Conservation (phyloP, 2,329 filamentous ascomycete species). For the Diaporthe longicolla region DNA sequence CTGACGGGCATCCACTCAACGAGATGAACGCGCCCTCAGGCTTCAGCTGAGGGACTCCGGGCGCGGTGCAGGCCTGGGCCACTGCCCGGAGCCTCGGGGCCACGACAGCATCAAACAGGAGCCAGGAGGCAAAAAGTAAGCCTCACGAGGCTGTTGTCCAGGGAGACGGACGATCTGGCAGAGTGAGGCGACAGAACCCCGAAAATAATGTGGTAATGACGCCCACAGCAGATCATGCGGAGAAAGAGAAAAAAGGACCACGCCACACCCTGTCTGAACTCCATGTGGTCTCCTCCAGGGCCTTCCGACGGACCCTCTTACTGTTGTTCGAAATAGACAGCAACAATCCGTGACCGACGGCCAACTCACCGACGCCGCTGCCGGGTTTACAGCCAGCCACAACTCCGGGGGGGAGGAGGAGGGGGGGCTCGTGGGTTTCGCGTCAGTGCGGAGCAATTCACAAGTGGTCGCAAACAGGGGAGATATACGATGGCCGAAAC, state of each 20-base stretch:
- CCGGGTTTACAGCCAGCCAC: conserved; percentile 19
- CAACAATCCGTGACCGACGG: conserved; percentile 20
- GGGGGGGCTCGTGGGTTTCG: not conserved
- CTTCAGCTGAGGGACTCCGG: conserved; percentile 28
- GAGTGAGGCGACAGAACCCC: not conserved
- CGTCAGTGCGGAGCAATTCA: conserved; percentile 4
- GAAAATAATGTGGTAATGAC: conserved; percentile 15
- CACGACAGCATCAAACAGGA: not conserved
- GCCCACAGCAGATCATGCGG: conserved; percentile 9
- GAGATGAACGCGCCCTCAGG: conserved; percentile 18
- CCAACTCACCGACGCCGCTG: conserved; percentile 31
- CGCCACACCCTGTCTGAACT: not conserved
- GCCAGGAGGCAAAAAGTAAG: not conserved
- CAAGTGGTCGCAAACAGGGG: no score
- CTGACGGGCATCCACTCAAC: conserved; percentile 24
- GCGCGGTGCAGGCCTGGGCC: not conserved
- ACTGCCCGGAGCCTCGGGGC: not conserved
- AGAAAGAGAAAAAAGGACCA: not conserved
- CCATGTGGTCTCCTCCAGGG: no score
- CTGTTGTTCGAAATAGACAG: conserved; percentile 12
- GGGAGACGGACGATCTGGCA: not conserved
- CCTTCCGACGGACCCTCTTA: not conserved
- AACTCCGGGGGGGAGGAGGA: not conserved
- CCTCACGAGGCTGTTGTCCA: not conserved
- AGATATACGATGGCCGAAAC: conserved; percentile 28